Conservation (phyloP, 2,329 filamentous ascomycete genomes). For the Colletotrichum eleusines region DNA sequence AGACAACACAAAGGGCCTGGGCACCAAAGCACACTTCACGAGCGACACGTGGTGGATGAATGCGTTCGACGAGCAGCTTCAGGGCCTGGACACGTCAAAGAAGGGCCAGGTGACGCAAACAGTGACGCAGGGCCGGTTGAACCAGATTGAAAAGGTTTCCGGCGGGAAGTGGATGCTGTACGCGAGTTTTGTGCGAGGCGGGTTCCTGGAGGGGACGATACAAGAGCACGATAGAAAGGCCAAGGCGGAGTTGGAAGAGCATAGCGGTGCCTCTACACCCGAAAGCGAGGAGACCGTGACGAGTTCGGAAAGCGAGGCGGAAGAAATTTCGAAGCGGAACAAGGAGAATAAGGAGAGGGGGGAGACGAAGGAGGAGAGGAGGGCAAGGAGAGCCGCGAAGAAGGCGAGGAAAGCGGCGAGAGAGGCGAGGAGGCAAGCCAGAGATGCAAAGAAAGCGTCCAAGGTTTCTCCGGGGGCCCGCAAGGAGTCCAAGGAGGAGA, state of each 20-base stretch:
- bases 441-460: constrained; percentile 43
- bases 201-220: constrained; percentile 80
- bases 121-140: constrained; percentile 64
- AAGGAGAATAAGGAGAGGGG: constrained; percentile 44
- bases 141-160: constrained; percentile 66
- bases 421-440: constrained; percentile 40
- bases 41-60: constrained; percentile 97
- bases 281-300: constrained; percentile 43
- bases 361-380: constrained; percentile 49
- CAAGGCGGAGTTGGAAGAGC: constrained; percentile 33
- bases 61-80: constrained; percentile 91
- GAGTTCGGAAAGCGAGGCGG: constrained; percentile 11
- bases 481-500: constrained; percentile 60
- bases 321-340: constrained; percentile 71
- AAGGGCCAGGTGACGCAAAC: constrained; percentile 69
- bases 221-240: constrained; percentile 44
- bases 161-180: constrained; percentile 77
- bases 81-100: constrained; percentile 77
- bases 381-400: constrained; percentile 47
- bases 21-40: constrained; percentile 76
- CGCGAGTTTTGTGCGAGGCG: constrained; percentile 86
- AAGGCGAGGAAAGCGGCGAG: constrained; percentile 50
- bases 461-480: constrained; percentile 47
- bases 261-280: constrained; percentile 35
- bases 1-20: constrained; percentile 83